Base-by-base conservation (phyloP, 108 stramenopile species). In the Cyclotella cryptica region DNA sequence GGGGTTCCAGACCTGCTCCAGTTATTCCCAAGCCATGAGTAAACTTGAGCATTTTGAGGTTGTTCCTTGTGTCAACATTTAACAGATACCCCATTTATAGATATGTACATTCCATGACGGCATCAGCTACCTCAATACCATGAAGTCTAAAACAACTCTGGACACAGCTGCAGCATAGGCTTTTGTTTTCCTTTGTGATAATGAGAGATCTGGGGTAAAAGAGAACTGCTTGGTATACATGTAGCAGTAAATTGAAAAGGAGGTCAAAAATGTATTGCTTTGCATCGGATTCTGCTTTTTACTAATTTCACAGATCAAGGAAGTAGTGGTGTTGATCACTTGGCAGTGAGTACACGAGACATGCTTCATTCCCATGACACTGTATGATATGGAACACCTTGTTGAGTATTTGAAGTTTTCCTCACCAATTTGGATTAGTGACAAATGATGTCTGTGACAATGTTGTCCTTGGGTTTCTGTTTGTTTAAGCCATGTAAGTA, bases 1-100 rank as follows among this genome's bases (percentile, higher is more conserved):
- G 66, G 3, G 74, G 74, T 27, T 75, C 66, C 3, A 75, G 66
- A 9, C 74, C 74, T 0, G 3, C 44, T 28, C 74, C 74, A 19
- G 65, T 67, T 10, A 75, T 58, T 45, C 43, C 43, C 4, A 41
- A 1, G 66, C 74, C 66, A 30, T 47, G 12, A 15, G 74, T 43
- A 8, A 75, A 30, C 49, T 67, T 75, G 21, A 75, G 27, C 41
- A 44, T 44, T 39, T 28, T 66, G 19, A 61, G 52, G 11, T 54
- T 24, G 0, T 55, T 43, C 66, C 13, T 54, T 0, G 74, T 65
- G 21, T 61, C 18, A 6, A 58, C 22, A 11, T 13, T 15, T 1
- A 41, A 4, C 14, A 75, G 61, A 62, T 11, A 4, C 35, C 39
- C n/a, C n/a, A n/a, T n/a, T n/a, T n/a, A n/a, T n/a, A n/a, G n/a